A percentile compares a stretch with the other conserved stretches of the same genome.
Conservation (phyloP, 441 rosid genomes). For the Gossypium laxum region DNA sequence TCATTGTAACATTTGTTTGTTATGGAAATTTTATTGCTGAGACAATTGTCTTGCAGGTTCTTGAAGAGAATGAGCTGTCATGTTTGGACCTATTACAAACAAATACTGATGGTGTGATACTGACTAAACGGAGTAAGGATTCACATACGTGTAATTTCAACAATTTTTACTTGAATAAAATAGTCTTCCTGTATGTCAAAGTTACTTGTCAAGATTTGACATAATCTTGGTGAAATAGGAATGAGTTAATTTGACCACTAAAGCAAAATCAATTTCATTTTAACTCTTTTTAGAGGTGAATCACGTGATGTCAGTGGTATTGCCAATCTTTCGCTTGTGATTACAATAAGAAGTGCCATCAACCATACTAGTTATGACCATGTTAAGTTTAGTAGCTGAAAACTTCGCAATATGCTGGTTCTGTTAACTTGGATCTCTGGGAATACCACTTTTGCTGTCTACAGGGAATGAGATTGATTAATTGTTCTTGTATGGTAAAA, state of each 20-base stretch:
- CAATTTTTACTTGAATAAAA: background rate
- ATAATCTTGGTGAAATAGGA: background rate
- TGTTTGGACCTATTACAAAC: constrained; percentile 63
- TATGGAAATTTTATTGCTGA: constrained; percentile 12
- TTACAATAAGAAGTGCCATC: background rate
- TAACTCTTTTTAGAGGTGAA: background rate
- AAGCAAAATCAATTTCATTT: background rate
- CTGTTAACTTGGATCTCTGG: background rate
- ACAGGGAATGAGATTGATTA: background rate
- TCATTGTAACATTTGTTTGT: background rate
- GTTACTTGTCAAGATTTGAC: background rate
- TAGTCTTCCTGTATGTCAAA: background rate
- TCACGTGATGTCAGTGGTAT: background rate
- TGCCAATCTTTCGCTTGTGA: background rate
- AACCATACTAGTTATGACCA: background rate
- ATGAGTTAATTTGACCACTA: background rate
- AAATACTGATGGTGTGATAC: constrained; percentile 68
- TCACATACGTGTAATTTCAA: constrained; percentile 8
- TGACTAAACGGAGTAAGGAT: constrained; percentile 69
- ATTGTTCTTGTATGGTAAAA: background rate
- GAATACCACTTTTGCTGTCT: background rate
- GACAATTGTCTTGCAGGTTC: constrained; percentile 46
- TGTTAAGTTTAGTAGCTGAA: background rate
- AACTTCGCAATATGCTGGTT: background rate
- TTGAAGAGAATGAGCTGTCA: constrained; percentile 71